Base-by-base conservation (phyloP, 176 grass and related monocot genomes). In the Oryza nivara region DNA sequence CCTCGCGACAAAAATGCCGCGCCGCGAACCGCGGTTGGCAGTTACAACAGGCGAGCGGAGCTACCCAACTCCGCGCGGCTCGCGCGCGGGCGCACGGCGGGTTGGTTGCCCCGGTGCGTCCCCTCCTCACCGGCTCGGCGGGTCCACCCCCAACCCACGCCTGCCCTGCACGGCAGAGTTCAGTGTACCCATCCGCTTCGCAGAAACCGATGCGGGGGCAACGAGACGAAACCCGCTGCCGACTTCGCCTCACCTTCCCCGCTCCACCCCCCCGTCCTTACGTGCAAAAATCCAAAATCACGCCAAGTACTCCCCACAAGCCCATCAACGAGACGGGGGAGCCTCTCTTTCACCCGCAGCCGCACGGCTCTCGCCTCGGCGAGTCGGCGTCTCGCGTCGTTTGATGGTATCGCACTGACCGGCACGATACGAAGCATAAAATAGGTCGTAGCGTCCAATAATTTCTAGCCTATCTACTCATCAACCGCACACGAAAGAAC, bases 201-300 rank as follows among this genome's bases (percentile, higher is more conserved):
- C 78, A 3, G 34, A 61, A 49, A 77, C 72, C 41, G 52, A 72
- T 71, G 75, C 47, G 65, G 19, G 65, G 28, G 5, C 54, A 22
- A 7, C 19, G 71, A 10, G 20, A 80, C 45, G 73, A 75, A 72
- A 14, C 12, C 14, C 12, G 3, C 20, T 63, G 76, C 47, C 76
- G 63, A 77, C 43, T 82, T 82, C 80, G 80, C 44, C 79, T 70
- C 79, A 64, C 84, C 77, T 74, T 71, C 75, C 40, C 20, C 63
- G 14, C 49, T 16, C 12, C 14, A 52, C 51, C 16, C 56, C 56
- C 1, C 35, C 30, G 30, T 19, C 22, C 56, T 0, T 60, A 65
- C 44, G 78, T 22, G 65, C 77, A 52, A 71, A 54, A 64, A 65
- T 85, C 51, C 77, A 81, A 89, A 6, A 1, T 1, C 61, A 3